Conservation (phyloP, 2,329 filamentous ascomycete species). For the Phyllachora maydis region DNA sequence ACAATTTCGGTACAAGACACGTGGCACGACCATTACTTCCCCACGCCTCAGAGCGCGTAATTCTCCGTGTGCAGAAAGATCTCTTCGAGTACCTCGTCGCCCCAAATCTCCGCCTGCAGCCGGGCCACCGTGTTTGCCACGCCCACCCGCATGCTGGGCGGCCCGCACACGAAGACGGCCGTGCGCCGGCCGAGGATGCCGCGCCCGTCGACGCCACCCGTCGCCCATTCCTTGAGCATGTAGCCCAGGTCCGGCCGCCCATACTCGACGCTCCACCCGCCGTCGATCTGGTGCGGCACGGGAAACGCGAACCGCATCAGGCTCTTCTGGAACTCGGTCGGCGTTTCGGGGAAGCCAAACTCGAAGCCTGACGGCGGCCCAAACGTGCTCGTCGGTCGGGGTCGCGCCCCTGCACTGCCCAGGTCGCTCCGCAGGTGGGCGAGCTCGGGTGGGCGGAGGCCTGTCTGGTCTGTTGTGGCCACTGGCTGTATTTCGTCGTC, state of each 20-base stretch:
- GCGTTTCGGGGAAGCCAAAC: constrained; percentile 66
- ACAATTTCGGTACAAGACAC: no score
- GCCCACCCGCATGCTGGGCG: constrained; percentile 67
- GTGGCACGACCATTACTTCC: no score
- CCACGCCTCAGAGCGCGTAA: constrained; percentile 48
- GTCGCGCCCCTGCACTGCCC: constrained; percentile 8
- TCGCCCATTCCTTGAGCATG: constrained; percentile 67
- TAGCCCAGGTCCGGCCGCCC: constrained; percentile 74
- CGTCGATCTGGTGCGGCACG: constrained; percentile 42
- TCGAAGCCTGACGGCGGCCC: constrained; percentile 45
- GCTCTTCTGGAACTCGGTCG: constrained; percentile 74
- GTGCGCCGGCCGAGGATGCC: constrained; percentile 60
- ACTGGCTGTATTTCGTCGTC: constrained; percentile 1
- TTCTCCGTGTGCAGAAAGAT: constrained; percentile 92
- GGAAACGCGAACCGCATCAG: constrained; percentile 83
- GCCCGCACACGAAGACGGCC: constrained; percentile 85
- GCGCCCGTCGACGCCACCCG: constrained; percentile 41
- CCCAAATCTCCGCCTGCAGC: constrained; percentile 69
- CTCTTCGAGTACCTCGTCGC: constrained; percentile 60
- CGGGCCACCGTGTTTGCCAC: constrained; percentile 71
- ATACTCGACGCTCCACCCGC: constrained; percentile 85
- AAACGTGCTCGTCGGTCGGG: constrained; percentile 32
- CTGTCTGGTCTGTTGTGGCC: background rate
- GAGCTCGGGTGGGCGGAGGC: constrained; percentile 26
- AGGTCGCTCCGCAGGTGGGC: constrained; percentile 33